Percentiles rank a stretch among this genome's conserved stretches.
These are phyloP conservation scores for Fusarium sp. DNA, from an alignment of 2,329 filamentous ascomycete species.

Conservation along the genomic window DNA sequence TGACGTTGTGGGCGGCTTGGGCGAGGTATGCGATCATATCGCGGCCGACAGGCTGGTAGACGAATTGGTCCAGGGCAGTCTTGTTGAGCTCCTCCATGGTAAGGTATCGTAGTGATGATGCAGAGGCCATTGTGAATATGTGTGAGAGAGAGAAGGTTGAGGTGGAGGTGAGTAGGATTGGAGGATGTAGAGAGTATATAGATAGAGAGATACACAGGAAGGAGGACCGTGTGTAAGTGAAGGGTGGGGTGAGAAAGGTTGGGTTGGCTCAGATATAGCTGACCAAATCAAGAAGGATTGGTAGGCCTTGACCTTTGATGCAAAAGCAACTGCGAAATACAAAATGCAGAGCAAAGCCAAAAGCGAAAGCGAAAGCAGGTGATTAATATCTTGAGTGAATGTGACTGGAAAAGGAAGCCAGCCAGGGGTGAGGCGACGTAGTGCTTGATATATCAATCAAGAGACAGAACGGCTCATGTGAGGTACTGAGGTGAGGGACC, in stretches of 20 bases:
- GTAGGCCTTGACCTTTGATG: conserved; percentile 5
- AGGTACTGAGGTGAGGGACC: conserved; percentile 29
- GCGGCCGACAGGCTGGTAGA: conserved; percentile 78
- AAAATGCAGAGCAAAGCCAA: background rate
- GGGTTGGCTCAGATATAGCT: background rate
- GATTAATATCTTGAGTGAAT: conserved; percentile 31
- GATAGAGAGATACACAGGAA: conserved; percentile 12
- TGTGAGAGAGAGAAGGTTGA: conserved; percentile 17
- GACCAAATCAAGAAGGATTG: conserved; percentile 18
- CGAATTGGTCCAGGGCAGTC: conserved; percentile 81
- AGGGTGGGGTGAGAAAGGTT: conserved; percentile 17
- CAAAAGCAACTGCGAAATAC: conserved; percentile 11
- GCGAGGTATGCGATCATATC: conserved; percentile 84
- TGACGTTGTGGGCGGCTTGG: conserved; percentile 78
- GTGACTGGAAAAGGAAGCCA: conserved; percentile 34
- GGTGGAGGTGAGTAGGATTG: conserved; percentile 15
- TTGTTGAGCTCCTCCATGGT: conserved; percentile 71
- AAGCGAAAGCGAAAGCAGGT: conserved; percentile 31
- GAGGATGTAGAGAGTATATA: conserved; percentile 30
- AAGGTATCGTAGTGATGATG: conserved; percentile 58
- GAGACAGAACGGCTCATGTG: conserved; percentile 47
- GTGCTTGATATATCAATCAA: conserved; percentile 49
- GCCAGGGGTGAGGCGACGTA: conserved; percentile 35
- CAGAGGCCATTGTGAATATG: conserved; percentile 33
- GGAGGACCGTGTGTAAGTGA: conserved; percentile 34